Base-by-base conservation (phyloP, 495 filamentous ascomycete species). In the Venustampulla echinocandica region DNA sequence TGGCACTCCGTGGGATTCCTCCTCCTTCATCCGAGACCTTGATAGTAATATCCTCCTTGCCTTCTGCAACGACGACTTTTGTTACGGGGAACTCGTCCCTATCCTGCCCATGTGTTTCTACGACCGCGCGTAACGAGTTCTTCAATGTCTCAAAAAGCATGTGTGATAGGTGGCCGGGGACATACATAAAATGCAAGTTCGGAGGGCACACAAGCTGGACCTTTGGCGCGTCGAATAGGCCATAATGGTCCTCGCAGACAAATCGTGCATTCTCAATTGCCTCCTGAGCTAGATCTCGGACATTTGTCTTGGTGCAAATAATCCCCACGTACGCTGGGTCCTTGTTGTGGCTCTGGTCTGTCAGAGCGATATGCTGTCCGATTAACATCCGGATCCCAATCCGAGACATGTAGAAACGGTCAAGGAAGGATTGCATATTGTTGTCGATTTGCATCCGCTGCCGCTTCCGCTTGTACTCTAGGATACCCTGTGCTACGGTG, bases 61-160 rank as follows among this genome's bases (percentile, higher is more conserved):
- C 92, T 64, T 97, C 90, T 9, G 92, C 90, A 23, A 98, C 87
- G 49, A 98, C 92, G 4, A 98, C 85, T 60, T 95, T 95, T 34
- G 92, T 96, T 20, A 95, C 82, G 2, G 92, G 92, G 59, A 96
- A 98, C 21, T 92, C 85, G 46, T 96, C 83, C 63, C 88, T 90
- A 53, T 97, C 92, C 59, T 86, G 83, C 11, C 92, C 93, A 61
- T 96, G 89, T 15, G 82, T 87, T 66, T 98, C 92, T 28, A 98
- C 93, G 33, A 98, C 92, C 33, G 92, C 92, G 59, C 92, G 84
- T 54, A 98, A 73, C 40, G 87, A 94, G 69, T 98, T 98, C 72
- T 98, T 98, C 62, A 98, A 75, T 2, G 92, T 97, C 69, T 98
- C 92, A 63, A 98, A 98, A 38, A 98, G 79, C 92, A 98, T 98